Evolutionary conservation across 2,329 filamentous ascomycete genomes (phyloP), one percentile per base, ranked within the genome.

Genomic region (Chalara sp.): DNA sequence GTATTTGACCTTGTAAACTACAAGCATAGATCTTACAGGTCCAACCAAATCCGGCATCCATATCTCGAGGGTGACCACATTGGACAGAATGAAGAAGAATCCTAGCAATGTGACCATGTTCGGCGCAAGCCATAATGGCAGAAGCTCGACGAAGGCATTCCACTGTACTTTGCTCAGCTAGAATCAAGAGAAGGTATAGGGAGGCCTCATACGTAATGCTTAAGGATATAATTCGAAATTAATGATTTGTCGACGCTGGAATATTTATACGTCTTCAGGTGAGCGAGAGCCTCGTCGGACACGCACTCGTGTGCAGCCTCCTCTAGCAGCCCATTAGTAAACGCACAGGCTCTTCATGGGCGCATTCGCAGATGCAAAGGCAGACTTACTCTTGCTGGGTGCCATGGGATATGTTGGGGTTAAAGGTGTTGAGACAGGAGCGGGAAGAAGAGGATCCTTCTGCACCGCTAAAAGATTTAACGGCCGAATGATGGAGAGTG

Each of bases 51-150:
- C 91, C 54, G 93, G 93, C 72, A 97, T 86, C 66, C 82, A 87
- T 46, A 95, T 73, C 53, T 87, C 83, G 51, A 96, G 71, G 49
- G 84, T 72, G 50, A 63, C 60, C 54, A 99, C 81, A 67, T 99
- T 97, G 54, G 73, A 83, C 48, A 99, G 73, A 61, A 99, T 95
- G 75, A 92, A 97, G 72, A 87, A 84, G 78, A 97, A 99, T 52
- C 93, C 93, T 45, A 97, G 71, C 29, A 99, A 76, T 58, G 93
- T 99, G 53, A 99, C 92, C 84, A 96, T 93, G 67, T 99, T 99
- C 33, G 93, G 93, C 31, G 93, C 93, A 49, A 99, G 80, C 91
- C 92, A 99, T 81, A 96, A 73, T 57, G 93, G 93, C 63, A 99
- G 73, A 41, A 96, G 72, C 67, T 96, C 84, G 62, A 97, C 93